These are phyloP conservation scores for Sugiyamaella marilandica DNA, from an alignment of 805 yeast genomes.

Conservation along the genomic window DNA sequence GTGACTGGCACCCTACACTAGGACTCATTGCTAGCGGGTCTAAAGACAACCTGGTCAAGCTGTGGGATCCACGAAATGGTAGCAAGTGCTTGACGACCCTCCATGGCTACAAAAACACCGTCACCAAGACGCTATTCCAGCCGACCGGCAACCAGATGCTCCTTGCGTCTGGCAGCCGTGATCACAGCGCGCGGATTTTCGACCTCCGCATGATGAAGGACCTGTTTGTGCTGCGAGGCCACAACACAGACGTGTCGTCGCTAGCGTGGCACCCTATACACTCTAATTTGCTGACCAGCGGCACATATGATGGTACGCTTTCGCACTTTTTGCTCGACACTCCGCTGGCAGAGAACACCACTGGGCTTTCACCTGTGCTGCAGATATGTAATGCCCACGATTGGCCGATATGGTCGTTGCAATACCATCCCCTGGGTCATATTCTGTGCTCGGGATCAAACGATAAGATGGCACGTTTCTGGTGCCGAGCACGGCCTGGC, in stretches of 20 bases:
- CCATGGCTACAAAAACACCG: constrained; percentile 91
- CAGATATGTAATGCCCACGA: constrained; percentile 89
- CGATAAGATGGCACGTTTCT: constrained; percentile 86
- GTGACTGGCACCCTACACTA: constrained; percentile 92
- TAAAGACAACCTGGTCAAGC: constrained; percentile 84
- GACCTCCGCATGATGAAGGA: constrained; percentile 85
- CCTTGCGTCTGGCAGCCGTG: constrained; percentile 83
- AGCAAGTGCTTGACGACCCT: constrained; percentile 71
- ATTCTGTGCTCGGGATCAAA: constrained; percentile 87
- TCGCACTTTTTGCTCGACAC: constrained; percentile 65
- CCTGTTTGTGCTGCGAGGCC: constrained; percentile 64
- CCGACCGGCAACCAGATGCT: constrained; percentile 68
- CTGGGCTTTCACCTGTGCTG: constrained; percentile 22
- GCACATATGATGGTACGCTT: constrained; percentile 85
- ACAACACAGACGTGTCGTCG: constrained; percentile 78
- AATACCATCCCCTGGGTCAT: constrained; percentile 94
- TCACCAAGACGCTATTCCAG: constrained; percentile 81
- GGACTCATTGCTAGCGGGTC: constrained; percentile 91
- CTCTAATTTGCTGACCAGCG: constrained; percentile 71
- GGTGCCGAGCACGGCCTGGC: constrained; percentile 90
- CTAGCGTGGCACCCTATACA: constrained; percentile 93
- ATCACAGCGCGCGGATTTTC: constrained; percentile 79
- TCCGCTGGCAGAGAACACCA: constrained; percentile 25
- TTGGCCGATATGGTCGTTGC: constrained; percentile 81
- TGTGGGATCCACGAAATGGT: constrained; percentile 89